These are phyloP conservation scores for Penicillium ucsense DNA, from an alignment of 495 filamentous ascomycete genomes.

Conservation along the genomic window DNA sequence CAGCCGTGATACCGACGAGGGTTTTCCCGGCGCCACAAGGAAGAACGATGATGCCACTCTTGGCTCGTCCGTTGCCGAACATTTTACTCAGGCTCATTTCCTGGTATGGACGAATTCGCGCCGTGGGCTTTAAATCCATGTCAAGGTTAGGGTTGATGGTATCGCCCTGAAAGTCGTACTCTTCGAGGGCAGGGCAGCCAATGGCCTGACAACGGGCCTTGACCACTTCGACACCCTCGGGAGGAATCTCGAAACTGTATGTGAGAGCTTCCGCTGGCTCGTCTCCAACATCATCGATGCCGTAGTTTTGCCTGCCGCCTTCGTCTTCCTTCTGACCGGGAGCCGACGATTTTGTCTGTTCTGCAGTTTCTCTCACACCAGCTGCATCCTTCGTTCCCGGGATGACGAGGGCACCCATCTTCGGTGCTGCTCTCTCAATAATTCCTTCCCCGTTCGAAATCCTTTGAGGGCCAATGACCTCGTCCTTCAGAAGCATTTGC, in stretches of 20 bases:
- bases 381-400: constrained; percentile 91
- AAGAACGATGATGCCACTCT: constrained; percentile 94
- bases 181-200: constrained; percentile 79
- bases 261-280: constrained; percentile 75
- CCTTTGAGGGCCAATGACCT: constrained; percentile 54
- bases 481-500: constrained; percentile 69
- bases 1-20: constrained; percentile 90
- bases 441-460: constrained; percentile 59
- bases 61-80: constrained; percentile 96
- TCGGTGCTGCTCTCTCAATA: constrained; percentile 70
- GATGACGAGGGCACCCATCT: constrained; percentile 84
- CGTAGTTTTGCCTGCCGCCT: constrained; percentile 51
- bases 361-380: constrained; percentile 59
- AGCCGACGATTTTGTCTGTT: constrained; percentile 29
- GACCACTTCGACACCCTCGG: constrained; percentile 67
- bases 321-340: constrained; percentile 15
- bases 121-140: constrained; percentile 66
- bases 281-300: constrained; percentile 68
- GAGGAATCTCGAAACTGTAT: constrained; percentile 87
- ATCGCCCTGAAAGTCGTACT: constrained; percentile 98
- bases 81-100: constrained; percentile 97
- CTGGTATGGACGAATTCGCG: constrained; percentile 55
- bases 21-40: constrained; percentile 98
- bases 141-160: constrained; percentile 79
- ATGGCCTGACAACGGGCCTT: constrained; percentile 85